phyloP scores from a whole-genome alignment of 129 eudicot genomes.

The Lonicera japonica region DNA sequence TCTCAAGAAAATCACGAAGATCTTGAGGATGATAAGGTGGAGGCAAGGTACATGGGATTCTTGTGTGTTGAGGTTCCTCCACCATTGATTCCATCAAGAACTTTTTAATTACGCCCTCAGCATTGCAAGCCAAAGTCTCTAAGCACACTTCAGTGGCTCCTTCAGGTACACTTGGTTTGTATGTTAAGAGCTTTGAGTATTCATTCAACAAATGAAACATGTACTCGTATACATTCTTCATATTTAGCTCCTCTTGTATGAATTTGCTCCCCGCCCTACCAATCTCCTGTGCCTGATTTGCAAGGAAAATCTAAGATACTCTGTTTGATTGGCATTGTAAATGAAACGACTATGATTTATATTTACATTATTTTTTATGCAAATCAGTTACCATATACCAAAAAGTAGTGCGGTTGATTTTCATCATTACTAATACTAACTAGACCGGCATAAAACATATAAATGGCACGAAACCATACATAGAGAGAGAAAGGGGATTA shows the following conservation, averaged over 20 bases:
- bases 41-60: constrained; percentile 33
- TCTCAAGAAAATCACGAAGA: constrained; percentile 16
- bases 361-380: too few species aligned
- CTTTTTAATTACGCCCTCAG: constrained; percentile 22
- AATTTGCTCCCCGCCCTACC: constrained; percentile 47
- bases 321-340: too few species aligned
- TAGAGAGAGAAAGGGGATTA: constrained; percentile 9
- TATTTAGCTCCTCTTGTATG: constrained; percentile 34
- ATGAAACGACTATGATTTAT: too few species aligned
- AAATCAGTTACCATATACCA: too few species aligned
- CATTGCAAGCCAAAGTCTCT: constrained; percentile 24
- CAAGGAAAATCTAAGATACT: too few species aligned
- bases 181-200: constrained; percentile 48
- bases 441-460: too few species aligned
- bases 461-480: too few species aligned
- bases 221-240: constrained; percentile 50
- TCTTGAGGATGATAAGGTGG: constrained; percentile 29
- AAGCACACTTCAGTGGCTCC: constrained; percentile 48
- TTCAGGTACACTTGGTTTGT: constrained; percentile 33
- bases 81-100: constrained; percentile 35
- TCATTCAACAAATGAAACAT: constrained; percentile 45
- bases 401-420: too few species aligned
- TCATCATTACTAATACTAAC: too few species aligned
- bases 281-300: constrained; percentile 43
- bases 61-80: constrained; percentile 18